phyloP scores from a whole-genome alignment of 208 protist species.

The Trypanosoma cruzi region DNA sequence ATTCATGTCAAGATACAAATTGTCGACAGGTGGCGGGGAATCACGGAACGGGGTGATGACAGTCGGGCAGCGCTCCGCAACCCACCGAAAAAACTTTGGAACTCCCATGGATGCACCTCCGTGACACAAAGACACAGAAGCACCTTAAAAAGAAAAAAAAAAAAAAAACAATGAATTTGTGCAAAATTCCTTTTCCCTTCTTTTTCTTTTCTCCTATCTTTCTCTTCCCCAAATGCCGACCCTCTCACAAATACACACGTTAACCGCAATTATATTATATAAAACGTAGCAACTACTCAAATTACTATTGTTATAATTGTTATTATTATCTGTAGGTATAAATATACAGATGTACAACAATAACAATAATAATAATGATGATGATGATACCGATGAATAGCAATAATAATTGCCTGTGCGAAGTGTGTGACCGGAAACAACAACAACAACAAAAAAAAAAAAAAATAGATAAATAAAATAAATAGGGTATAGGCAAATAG shows the following conservation, averaged over 20 bases:
- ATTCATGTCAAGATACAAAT: constrained; percentile 99
- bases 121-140: neutral
- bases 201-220: neutral
- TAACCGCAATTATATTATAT: constrained; percentile 2
- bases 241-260: neutral
- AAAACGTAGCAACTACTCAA: neutral
- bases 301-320: too few relatives aligned
- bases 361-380: neutral
- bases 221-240: neutral
- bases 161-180: neutral
- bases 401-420: neutral
- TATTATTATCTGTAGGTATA: neutral
- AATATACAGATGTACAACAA: neutral
- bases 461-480: neutral
- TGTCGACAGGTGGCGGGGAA: constrained; percentile 95
- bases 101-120: constrained; percentile 81
- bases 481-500: neutral
- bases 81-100: constrained; percentile 98
- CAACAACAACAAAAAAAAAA: neutral
- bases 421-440: neutral
- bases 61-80: constrained; percentile 95
- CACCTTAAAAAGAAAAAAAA: too few relatives aligned
- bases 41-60: constrained; percentile 93
- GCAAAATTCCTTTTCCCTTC: neutral
- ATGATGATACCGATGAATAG: too few relatives aligned